Conservation (phyloP, 2,329 filamentous ascomycete genomes). For the Exophiala lecanii-corni region DNA sequence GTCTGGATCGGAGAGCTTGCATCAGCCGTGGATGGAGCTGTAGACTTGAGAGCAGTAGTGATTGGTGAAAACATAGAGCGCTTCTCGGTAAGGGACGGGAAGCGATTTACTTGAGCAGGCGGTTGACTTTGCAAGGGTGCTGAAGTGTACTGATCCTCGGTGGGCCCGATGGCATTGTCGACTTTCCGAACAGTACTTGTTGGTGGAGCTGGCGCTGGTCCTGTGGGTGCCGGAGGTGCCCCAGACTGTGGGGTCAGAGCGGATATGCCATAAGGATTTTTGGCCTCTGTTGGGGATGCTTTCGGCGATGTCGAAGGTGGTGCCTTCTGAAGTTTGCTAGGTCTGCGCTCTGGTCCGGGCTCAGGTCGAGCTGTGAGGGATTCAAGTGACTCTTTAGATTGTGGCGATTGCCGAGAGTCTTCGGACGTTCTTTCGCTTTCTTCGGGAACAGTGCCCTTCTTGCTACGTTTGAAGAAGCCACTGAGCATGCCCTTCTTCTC, state of each 20-base stretch:
- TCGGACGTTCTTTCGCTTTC: conserved; percentile 57
- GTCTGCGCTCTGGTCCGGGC: conserved; percentile 50
- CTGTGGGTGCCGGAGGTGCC: conserved; percentile 12
- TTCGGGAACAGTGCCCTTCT: conserved; percentile 44
- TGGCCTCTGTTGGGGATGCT: conserved; percentile 27
- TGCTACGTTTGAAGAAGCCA: conserved; percentile 63
- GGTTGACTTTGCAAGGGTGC: conserved; percentile 7
- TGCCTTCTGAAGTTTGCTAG: conserved; percentile 68
- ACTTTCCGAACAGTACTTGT: conserved; percentile 14
- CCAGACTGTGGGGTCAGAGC: conserved; percentile 19
- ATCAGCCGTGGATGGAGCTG: conserved; percentile 14
- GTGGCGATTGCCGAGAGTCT: conserved; percentile 48
- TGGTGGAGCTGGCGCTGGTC: conserved; percentile 14
- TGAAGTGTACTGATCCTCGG: conserved; percentile 1
- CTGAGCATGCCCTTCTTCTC: conserved; percentile 71
- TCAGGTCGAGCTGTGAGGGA: conserved; percentile 33
- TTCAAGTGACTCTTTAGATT: conserved; percentile 43
- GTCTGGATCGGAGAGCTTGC: conserved; percentile 16
- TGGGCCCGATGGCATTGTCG: conserved; percentile 7
- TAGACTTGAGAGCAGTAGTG: conserved; percentile 21
- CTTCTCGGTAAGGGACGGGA: conserved; percentile 25
- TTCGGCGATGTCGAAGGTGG: conserved; percentile 40
- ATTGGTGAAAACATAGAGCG: conserved; percentile 21
- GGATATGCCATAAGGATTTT: conserved; percentile 28
- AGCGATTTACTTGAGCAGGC: conserved; percentile 17